These are phyloP conservation scores for Thraustotheca clavata DNA, from an alignment of 352 stramenopile species.

Conservation along the genomic window DNA sequence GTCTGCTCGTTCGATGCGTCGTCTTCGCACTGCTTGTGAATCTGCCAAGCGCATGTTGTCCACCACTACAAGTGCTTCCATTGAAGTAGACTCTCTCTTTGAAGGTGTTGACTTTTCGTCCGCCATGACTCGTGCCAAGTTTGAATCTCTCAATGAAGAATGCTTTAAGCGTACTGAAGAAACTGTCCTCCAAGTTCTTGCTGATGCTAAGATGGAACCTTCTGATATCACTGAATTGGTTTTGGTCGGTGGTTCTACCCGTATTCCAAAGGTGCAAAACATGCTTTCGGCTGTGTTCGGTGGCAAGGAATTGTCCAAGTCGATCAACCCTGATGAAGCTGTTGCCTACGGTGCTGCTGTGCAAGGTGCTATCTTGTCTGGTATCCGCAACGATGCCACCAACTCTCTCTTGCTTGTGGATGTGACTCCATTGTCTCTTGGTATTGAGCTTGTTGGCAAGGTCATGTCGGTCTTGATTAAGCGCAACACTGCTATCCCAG, in stretches of 20 bases:
- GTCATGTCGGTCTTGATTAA: constrained; percentile 87
- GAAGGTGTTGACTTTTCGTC: constrained; percentile 93
- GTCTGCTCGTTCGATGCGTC: constrained; percentile 89
- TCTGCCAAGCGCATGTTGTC: constrained; percentile 96
- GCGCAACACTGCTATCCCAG: constrained; percentile 82
- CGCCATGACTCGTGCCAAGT: constrained; percentile 88
- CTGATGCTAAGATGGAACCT: constrained; percentile 59
- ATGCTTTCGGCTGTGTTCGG: constrained; percentile 47
- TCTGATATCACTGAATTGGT: constrained; percentile 52
- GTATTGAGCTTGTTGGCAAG: constrained; percentile 83
- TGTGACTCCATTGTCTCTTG: constrained; percentile 83
- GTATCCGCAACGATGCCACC: constrained; percentile 70
- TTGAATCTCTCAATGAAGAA: constrained; percentile 85
- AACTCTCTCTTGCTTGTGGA: constrained; percentile 84
- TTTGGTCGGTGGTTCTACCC: constrained; percentile 46
- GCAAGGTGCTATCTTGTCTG: constrained; percentile 51
- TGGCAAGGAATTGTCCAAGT: constrained; percentile 57
- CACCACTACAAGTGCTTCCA: constrained; percentile 85
- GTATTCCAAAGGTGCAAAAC: constrained; percentile 56
- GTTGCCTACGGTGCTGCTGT: constrained; percentile 69
- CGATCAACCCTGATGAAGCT: constrained; percentile 73
- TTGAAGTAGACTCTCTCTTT: constrained; percentile 94
- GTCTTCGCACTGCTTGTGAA: constrained; percentile 95
- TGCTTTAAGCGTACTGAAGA: constrained; percentile 79
- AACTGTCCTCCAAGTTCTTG: constrained; percentile 61